Evolutionary conservation across 192 early-diverging fungal genomes (phyloP).

Genomic region (Coemansia sp.): DNA sequence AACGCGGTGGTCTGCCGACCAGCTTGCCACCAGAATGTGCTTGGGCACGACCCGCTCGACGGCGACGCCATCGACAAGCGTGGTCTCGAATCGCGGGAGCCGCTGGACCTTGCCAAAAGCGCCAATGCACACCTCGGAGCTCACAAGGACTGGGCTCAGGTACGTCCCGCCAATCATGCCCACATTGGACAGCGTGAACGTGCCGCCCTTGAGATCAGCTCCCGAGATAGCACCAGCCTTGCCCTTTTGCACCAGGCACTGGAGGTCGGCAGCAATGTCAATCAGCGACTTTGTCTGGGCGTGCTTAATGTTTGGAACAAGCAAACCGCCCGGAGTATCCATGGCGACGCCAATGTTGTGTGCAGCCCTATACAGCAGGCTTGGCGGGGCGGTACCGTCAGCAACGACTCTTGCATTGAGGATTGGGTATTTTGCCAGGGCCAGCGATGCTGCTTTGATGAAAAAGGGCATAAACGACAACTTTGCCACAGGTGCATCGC

Average conservation of each 20-base stretch:
- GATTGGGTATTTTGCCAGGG: slow-evolving; percentile 79
- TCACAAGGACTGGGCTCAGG: slow-evolving; percentile 85
- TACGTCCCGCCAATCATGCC: slow-evolving; percentile 91
- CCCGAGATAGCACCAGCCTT: slow-evolving; percentile 58
- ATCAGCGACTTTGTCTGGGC: slow-evolving; percentile 82
- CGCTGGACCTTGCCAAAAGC: slow-evolving; percentile 82
- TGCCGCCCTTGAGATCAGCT: slow-evolving; percentile 77
- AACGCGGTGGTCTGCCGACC: slow-evolving; percentile 94
- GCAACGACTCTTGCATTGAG: slow-evolving; percentile 70
- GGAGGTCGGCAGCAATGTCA: slow-evolving; percentile 84
- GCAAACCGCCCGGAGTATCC: slow-evolving; percentile 92
- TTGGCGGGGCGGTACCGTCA: slow-evolving; percentile 47
- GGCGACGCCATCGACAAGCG: slow-evolving; percentile 31
- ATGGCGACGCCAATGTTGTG: slow-evolving; percentile 97
- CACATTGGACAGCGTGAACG: slow-evolving; percentile 91
- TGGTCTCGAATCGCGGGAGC: slow-evolving; percentile 70
- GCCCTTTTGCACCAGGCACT: slow-evolving; percentile 65
- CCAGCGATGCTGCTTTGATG: slow-evolving; percentile 83
- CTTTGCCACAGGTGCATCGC: slow-evolving; percentile 59
- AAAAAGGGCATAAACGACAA: slow-evolving; percentile 95
- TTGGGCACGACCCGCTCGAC: slow-evolving; percentile 71
- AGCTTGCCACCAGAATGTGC: slow-evolving; percentile 77
- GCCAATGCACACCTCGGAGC: slow-evolving; percentile 84
- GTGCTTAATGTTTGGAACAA: slow-evolving; percentile 94
- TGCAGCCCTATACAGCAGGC: slow-evolving; percentile 67